Base-by-base conservation (phyloP, 371 early-diverging fungal genomes). In the Apophysomyces variabilis region DNA sequence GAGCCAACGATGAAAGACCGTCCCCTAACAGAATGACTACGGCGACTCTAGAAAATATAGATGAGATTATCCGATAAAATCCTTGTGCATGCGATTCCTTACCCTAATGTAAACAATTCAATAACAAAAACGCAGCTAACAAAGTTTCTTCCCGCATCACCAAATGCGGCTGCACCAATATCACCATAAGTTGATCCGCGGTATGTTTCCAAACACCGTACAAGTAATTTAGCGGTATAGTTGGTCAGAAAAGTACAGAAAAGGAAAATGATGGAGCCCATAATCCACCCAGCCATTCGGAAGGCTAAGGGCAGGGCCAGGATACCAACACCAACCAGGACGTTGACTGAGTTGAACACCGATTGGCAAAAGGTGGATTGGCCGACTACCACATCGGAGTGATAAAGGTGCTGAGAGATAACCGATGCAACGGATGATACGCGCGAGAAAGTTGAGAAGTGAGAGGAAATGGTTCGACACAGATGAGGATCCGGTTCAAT, bases 141-240 rank as follows among this genome's bases (percentile, higher is more conserved):
- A 26, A 73, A 46, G n/a, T 65, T 61, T 39, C 88, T 69, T 1
- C 84, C 88, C 1, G 67, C 36, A 14, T 74, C 72, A 58, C 90
- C 89, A 72, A 87, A 91, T 12, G 91, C 90, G 14, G 77, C 72
- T n/a, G 87, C 84, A 44, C 87, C 91, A 64, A 89, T 78, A 63
- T 91, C 91, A 7, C 85, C 84, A 70, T 88, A 89, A 4, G 84
- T 84, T 12, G 66, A 58, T 26, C 69, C 63, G 26, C 62, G 18
- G 50, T 71, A 44, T 63, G 62, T 45, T 68, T 74, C 74, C 8
- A 74, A 39, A 46, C 70, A 70, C 3, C 70, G 62, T 3, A 72
- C 83, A 8, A 90, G 72, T 11, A 89, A 37, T 58, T 79, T 85
- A 58, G 87, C 90, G 0, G 89, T 86, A 54, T 85, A 80, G 56